Base-by-base conservation (phyloP, 2,329 filamentous ascomycete species). In the Alternaria rosae region DNA sequence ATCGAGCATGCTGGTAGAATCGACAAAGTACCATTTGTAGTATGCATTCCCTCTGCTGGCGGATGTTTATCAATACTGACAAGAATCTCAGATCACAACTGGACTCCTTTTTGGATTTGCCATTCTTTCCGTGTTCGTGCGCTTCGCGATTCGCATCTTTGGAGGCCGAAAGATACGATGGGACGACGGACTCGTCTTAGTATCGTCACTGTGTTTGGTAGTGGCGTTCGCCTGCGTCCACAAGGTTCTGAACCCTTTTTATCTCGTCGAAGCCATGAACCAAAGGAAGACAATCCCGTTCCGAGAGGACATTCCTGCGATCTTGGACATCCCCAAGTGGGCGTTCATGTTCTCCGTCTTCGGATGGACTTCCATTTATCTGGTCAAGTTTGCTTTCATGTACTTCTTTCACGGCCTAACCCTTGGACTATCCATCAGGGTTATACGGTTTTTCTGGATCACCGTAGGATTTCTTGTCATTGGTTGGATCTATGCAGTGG, bases 241-340 rank as follows among this genome's bases (percentile, higher is more conserved):
- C 21, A 59, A 55, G 21, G 25, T 43, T 26, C 35, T 54, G n/a
- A 51, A 59, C 23, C 54, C 50, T 20, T 30, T 59, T 10, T 59
- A 59, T 59, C 50, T 59, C 12, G 32, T 54, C 15, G 57, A 59
- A 30, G 57, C 57, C 25, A 59, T 59, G 20, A 59, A 59, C 51
- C 54, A 59, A 52, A 54, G 32, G 26, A 43, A 17, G 11, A 38
- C 41, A 6, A 32, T 59, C 7, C 51, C 57, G 6, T 55, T 55
- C 17, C 38, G 57, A 38, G 51, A 59, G 32, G 57, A 59, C 23
- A 48, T 55, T 13, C 50, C 50, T n/a, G 35, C 42, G 15, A 55
- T 55, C 11, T 43, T 59, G 41, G 50, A 59, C 25, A 28, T 55
- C 12, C 26, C 26, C 9, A 59, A 59, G 28, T 59, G 57, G 51